Evolutionary conservation across 208 protist genomes (phyloP), one percentile per base, ranked within the genome.

Genomic region (Leishmania aethiopica): DNA sequence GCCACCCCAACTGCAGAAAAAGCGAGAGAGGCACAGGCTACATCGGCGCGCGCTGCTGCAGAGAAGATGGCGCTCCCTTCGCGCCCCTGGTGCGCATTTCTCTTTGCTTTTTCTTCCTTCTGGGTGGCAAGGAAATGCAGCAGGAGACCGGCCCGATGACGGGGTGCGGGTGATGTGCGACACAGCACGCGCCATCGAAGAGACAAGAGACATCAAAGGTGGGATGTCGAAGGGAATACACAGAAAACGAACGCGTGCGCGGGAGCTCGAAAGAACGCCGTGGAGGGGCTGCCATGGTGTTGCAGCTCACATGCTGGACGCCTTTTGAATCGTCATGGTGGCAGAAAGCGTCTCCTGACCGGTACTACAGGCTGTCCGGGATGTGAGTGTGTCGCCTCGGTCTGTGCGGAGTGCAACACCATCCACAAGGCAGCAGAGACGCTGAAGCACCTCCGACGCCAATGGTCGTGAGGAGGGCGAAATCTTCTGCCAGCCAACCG

Each of bases 241-340:
- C 69, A 74, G 25, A 40, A 53, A 2, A 1, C 37, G 28, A 74
- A 22, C 49, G 32, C 45, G 67, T 32, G 40, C 11, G 62, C 22
- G 11, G 25, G 40, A 73, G 17, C 22, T 49, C 22, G 28, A 5
- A 49, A 42, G 42, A 45, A 71, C 25, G 37, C 22, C 15, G 40
- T 32, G 25, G 17, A 74, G 28, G n/a, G 42, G 11, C 42, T n/a
- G 25, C 37, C 69, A 53, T 74, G 28, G 42, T 19, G 53, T 35
- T 22, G 74, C 51, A 42, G 22, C 35, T 78, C 74, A 78, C 74
- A 78, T 66, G 37, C 37, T 78, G 25, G 74, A 78, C 13, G 74
- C 74, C 53, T 45, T 78, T 47, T 78, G 74, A 28, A 78, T 59
- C 7, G 25, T 67, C 51, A 47, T 64, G 57, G 53, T 42, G 37